Conservation (phyloP, 306 rosid genomes). For the Gastrolobium bilobum region DNA sequence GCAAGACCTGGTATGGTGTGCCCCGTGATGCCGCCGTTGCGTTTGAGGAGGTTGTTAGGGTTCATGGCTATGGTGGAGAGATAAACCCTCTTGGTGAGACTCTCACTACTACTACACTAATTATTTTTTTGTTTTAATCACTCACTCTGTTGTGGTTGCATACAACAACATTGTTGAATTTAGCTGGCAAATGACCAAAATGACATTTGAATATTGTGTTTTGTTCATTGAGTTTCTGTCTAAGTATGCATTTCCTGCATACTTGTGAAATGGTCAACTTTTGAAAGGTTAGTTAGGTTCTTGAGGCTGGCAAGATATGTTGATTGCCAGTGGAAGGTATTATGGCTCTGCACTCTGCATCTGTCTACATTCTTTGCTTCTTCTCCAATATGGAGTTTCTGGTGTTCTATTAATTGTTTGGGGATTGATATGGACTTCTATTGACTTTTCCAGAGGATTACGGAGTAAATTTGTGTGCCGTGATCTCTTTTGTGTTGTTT, state of each 20-base stretch:
- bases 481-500: not conserved
- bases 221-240: not conserved
- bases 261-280: slow-evolving; percentile 19
- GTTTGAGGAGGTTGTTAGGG: slow-evolving; percentile 93
- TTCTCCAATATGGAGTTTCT: not conserved
- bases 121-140: not conserved
- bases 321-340: not conserved
- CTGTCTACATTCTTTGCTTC: slow-evolving; percentile 16
- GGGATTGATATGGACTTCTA: not conserved
- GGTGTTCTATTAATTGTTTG: slow-evolving; percentile 19
- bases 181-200: not conserved
- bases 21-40: slow-evolving; percentile 96
- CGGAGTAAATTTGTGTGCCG: not conserved
- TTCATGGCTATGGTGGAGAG: slow-evolving; percentile 95
- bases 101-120: not conserved
- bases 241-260: not conserved
- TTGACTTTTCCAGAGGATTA: not conserved
- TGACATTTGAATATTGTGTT: not conserved
- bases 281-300: not conserved
- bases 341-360: slow-evolving; percentile 22
- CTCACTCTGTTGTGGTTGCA: not conserved
- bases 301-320: not conserved
- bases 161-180: not conserved
- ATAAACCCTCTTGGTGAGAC: slow-evolving; percentile 96
- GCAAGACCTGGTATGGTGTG: slow-evolving; percentile 98